Conservation (phyloP, 768 basidiomycete species). For the Boletellus ananiceps region DNA sequence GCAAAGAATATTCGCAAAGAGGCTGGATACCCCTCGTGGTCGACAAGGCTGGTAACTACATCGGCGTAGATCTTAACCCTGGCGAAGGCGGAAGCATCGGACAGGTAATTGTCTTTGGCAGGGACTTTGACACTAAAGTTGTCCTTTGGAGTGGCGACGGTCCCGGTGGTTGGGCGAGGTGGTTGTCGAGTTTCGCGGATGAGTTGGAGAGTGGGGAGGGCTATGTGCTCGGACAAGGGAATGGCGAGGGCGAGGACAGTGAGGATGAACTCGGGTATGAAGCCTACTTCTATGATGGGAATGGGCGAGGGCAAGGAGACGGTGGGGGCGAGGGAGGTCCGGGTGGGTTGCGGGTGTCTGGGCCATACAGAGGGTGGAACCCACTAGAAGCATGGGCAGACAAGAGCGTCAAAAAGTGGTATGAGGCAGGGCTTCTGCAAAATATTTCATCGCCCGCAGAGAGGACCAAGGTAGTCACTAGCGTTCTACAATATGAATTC, state of each 20-base stretch:
- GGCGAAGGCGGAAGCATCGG: slow-evolving; percentile 69
- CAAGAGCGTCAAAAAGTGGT: slow-evolving; percentile 82
- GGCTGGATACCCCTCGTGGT: slow-evolving; percentile 96
- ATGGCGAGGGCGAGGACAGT: slow-evolving; percentile 61
- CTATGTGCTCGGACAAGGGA: slow-evolving; percentile 65
- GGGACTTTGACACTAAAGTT: slow-evolving; percentile 97
- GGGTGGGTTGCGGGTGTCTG: slow-evolving; percentile 69
- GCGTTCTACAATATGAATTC: background rate
- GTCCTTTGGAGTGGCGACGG: slow-evolving; percentile 93
- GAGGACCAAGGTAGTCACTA: slow-evolving; percentile 46
- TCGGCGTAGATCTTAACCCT: slow-evolving; percentile 93
- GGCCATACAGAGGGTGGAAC: slow-evolving; percentile 89
- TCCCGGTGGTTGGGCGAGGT: slow-evolving; percentile 88
- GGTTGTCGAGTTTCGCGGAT: slow-evolving; percentile 87
- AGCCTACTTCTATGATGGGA: slow-evolving; percentile 81
- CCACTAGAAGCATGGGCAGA: slow-evolving; percentile 94
- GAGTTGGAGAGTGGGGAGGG: slow-evolving; percentile 89
- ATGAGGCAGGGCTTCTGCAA: slow-evolving; percentile 67
- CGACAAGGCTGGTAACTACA: slow-evolving; percentile 93
- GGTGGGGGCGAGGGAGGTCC: slow-evolving; percentile 71
- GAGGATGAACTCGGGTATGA: slow-evolving; percentile 87
- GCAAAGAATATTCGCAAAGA: slow-evolving; percentile 83
- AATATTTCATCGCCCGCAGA: slow-evolving; percentile 39
- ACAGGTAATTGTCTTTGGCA: slow-evolving; percentile 97
- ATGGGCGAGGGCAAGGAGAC: slow-evolving; percentile 71